These are phyloP conservation scores for Ogataea pini DNA, from an alignment of 805 yeast species.

Conservation along the genomic window DNA sequence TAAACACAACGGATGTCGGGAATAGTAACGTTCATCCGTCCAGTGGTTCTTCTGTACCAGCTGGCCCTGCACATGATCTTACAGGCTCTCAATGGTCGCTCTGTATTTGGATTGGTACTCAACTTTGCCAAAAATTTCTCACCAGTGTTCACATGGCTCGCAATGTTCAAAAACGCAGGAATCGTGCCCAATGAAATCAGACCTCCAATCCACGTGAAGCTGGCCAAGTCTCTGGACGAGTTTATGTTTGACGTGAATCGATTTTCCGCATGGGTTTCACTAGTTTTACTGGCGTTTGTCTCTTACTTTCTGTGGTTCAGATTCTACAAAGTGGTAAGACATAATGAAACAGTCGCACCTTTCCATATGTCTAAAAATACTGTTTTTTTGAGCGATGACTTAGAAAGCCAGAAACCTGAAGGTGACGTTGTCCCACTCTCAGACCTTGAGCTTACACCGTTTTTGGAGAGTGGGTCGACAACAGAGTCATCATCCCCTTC, in stretches of 20 bases:
- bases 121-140: conserved; percentile 52
- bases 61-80: conserved; percentile 18
- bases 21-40: conserved; percentile 8
- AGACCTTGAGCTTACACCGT: conserved; percentile 4
- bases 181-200: conserved; percentile 53
- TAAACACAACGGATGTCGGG: conserved; percentile 9
- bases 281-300: conserved; percentile 11
- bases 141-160: conserved; percentile 56
- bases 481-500: conserved; percentile 6
- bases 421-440: conserved; percentile 9
- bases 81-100: conserved; percentile 22
- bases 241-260: conserved; percentile 36
- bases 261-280: conserved; percentile 26
- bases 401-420: conserved; percentile 9
- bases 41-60: conserved; percentile 16
- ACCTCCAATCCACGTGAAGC: conserved; percentile 52
- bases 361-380: not conserved
- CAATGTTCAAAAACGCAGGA: conserved; percentile 60
- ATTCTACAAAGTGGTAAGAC: conserved; percentile 15
- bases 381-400: conserved; percentile 7
- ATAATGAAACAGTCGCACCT: not conserved
- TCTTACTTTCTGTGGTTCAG: conserved; percentile 25
- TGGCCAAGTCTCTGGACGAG: conserved; percentile 45
- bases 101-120: conserved; percentile 37
- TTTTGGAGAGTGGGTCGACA: conserved; percentile 7